Percentiles rank a stretch among this genome's conserved stretches.
These are phyloP conservation scores for Parastagonospora nodorum DNA, from an alignment of 2,329 filamentous ascomycete genomes.

Conservation along the genomic window DNA sequence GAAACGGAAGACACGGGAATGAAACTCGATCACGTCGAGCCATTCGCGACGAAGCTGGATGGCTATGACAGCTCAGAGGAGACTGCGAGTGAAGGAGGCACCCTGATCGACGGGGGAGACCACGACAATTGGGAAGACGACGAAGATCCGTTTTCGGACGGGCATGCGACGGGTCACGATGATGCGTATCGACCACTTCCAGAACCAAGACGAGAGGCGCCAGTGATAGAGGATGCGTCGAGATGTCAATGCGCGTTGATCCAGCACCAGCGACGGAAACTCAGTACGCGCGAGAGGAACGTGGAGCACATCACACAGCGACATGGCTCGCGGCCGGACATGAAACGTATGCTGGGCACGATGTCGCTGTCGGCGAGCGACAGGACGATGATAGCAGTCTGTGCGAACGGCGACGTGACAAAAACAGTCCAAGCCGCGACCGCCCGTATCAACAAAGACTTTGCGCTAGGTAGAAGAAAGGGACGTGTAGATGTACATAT, in stretches of 20 bases:
- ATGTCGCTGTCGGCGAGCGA: background rate
- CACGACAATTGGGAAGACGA: background rate
- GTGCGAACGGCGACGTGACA: constrained; percentile 18
- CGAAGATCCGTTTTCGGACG: constrained; percentile 5
- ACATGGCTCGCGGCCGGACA: constrained; percentile 21
- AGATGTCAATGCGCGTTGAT: constrained; percentile 23
- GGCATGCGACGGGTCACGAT: background rate
- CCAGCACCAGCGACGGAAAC: constrained; percentile 18
- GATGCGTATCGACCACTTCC: constrained; percentile 7
- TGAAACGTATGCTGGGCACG: constrained; percentile 5
- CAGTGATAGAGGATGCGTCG: background rate
- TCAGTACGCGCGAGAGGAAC: background rate
- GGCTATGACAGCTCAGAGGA: constrained; percentile 11
- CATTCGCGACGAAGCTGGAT: constrained; percentile 4
- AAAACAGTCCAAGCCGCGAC: constrained; percentile 15
- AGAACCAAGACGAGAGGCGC: background rate
- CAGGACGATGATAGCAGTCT: constrained; percentile 30
- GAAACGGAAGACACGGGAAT: constrained; percentile 8
- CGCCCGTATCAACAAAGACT: constrained; percentile 24
- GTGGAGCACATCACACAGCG: constrained; percentile 8
- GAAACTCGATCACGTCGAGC: constrained; percentile 11
- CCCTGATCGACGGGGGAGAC: constrained; percentile 21
- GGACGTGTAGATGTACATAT: constrained; percentile 20
- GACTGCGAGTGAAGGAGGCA: constrained; percentile 14
- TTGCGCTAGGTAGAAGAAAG: constrained; percentile 19